These are phyloP conservation scores for Parietichytrium sp. DNA, from an alignment of 108 stramenopile genomes.

Conservation along the genomic window DNA sequence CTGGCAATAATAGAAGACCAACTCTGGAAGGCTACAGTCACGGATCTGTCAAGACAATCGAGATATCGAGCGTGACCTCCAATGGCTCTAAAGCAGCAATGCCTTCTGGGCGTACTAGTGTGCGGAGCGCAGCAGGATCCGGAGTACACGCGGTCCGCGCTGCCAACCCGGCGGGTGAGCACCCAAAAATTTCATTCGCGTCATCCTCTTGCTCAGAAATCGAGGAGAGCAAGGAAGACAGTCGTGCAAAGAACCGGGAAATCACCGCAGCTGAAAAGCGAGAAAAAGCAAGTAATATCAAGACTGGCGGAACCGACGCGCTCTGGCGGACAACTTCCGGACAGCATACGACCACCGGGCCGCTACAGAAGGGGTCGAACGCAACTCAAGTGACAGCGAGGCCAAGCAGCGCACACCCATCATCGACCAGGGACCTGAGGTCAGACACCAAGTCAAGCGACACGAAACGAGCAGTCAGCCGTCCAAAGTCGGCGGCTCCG, in stretches of 20 bases:
- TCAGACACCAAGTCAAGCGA: no score
- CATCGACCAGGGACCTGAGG: no score
- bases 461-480: no score
- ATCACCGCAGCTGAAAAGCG: background rate
- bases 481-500: no score
- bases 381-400: no score
- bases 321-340: no score
- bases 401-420: no score
- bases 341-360: no score
- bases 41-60: background rate
- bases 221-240: background rate
- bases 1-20: background rate
- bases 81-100: background rate
- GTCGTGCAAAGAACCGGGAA: background rate
- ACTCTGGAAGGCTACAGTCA: background rate
- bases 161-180: background rate
- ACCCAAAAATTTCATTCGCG: background rate
- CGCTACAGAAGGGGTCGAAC: no score
- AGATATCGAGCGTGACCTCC: background rate
- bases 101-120: background rate
- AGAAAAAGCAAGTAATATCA: background rate
- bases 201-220: background rate
- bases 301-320: background rate
- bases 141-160: conserved; percentile 13
- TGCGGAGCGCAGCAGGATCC: background rate